Percentiles rank a stretch among this genome's conserved stretches.
Evolutionary conservation across 345 rosid species (phyloP).

Genomic region (Jatropha curcas): DNA sequence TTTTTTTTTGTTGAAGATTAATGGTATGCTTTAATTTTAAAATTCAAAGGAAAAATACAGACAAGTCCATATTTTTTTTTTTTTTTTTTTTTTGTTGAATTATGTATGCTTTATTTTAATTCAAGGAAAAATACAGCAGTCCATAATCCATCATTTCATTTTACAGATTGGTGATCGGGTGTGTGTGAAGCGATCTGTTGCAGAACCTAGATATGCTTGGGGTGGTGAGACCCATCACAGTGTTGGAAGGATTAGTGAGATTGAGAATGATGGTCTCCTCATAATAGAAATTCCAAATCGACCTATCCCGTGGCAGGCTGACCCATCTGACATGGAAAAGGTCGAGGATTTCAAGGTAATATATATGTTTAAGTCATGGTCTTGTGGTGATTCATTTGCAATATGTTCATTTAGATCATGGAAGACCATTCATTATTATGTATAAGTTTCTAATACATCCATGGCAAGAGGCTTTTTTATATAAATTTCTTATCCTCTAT

Average conservation of each 20-base stretch:
- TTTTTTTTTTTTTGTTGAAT: background rate
- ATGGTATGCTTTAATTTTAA: too few relatives aligned
- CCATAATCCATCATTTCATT: constrained; percentile 8
- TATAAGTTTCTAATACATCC: background rate
- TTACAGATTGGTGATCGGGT: constrained; percentile 87
- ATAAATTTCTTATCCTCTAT: constrained; percentile 14
- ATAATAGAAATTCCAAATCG: constrained; percentile 91
- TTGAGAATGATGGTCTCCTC: constrained; percentile 94
- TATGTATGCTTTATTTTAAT: background rate
- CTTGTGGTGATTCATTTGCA: background rate
- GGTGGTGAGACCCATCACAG: constrained; percentile 99
- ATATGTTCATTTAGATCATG: background rate
- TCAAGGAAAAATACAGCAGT: background rate
- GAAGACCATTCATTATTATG: background rate
- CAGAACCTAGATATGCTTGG: constrained; percentile 99
- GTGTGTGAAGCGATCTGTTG: constrained; percentile 96
- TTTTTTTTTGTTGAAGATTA: too few relatives aligned
- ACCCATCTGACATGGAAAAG: constrained; percentile 99
- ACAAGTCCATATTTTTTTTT: too few relatives aligned
- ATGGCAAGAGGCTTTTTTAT: background rate
- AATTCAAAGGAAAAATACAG: too few relatives aligned
- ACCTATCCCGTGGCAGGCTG: constrained; percentile 92
- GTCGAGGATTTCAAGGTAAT: constrained; percentile 92
- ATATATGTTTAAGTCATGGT: background rate
- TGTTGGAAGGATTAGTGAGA: constrained; percentile 87